A percentile compares a stretch with the other conserved stretches of the same genome.
phyloP scores from a whole-genome alignment of 441 rosid genomes.

The Viola pubescens region DNA sequence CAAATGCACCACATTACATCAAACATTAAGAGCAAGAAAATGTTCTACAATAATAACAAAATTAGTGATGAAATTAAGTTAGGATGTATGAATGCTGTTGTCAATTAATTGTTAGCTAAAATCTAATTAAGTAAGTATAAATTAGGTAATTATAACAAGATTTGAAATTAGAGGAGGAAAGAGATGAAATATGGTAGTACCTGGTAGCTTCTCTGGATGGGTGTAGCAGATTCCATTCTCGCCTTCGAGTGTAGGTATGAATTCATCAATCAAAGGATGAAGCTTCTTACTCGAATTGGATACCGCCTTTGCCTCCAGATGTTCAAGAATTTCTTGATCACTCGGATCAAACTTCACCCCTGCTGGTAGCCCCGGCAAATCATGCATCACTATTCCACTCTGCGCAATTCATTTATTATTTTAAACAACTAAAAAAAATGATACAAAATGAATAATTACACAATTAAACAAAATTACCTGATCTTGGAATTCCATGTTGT shows the following conservation, averaged over 20 bases:
- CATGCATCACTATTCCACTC: conserved; percentile 31
- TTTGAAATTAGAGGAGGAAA: background rate
- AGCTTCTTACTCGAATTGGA: conserved; percentile 48
- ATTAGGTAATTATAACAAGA: too few species aligned
- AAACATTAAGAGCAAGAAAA: too few species aligned
- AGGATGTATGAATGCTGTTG: too few species aligned
- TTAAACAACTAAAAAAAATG: background rate
- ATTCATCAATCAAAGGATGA: conserved; percentile 87
- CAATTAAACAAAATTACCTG: conserved; percentile 32
- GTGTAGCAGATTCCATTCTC: conserved; percentile 93
- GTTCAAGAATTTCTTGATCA: conserved; percentile 81
- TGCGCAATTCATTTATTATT: background rate
- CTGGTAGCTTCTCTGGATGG: conserved; percentile 94
- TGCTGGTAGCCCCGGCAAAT: conserved; percentile 85
- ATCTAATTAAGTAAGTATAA: too few species aligned
- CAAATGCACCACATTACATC: too few species aligned
- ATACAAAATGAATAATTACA: background rate
- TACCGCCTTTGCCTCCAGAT: conserved; percentile 68
- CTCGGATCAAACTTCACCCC: conserved; percentile 96
- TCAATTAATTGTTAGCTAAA: too few species aligned
- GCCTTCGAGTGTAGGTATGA: conserved; percentile 78
- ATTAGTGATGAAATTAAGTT: background rate
- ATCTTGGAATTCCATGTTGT: conserved; percentile 38
- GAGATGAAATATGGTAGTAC: conserved; percentile 21
- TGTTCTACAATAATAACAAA: background rate